Percentiles rank a stretch among this genome's conserved stretches.
These are phyloP conservation scores for Pleurozium schreberi DNA, from an alignment of 225 moss, liverwort and hornwort genomes.

Conservation along the genomic window DNA sequence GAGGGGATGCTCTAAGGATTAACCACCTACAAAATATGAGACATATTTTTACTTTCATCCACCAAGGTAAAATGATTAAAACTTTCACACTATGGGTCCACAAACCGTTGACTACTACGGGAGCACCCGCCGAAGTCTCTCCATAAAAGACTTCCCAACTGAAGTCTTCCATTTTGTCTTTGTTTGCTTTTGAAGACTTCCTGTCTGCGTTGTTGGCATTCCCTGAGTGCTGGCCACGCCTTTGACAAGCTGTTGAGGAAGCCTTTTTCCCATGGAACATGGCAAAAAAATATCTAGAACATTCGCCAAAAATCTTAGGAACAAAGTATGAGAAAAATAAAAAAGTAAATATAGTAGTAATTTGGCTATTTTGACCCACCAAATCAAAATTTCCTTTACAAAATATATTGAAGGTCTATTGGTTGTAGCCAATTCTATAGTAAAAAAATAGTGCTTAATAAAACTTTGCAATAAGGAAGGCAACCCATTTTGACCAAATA, in stretches of 20 bases:
- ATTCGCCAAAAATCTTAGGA: too few species aligned
- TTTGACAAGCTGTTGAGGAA: background rate
- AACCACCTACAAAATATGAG: too few species aligned
- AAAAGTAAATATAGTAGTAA: accelerated
- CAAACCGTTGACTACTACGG: background rate
- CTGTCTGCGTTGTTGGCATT: background rate
- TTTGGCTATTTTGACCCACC: accelerated
- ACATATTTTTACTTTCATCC: background rate
- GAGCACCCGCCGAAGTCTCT: background rate
- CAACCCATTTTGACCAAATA: too few species aligned
- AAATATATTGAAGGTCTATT: background rate
- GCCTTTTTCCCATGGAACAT: too few species aligned
- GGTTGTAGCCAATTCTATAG: background rate
- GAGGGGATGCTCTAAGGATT: too few species aligned
- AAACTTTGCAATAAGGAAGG: too few species aligned
- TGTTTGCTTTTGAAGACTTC: background rate
- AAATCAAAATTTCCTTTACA: accelerated
- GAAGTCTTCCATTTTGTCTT: background rate
- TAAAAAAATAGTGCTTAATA: too few species aligned
- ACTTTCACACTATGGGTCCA: background rate
- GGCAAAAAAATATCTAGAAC: background rate
- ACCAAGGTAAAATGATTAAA: too few species aligned
- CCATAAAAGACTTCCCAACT: background rate
- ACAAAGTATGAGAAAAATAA: too few species aligned
- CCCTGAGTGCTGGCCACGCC: background rate